Evolutionary conservation across 164 flowering plant genomes (phyloP).

Genomic region (Paratinospora sagittata): DNA sequence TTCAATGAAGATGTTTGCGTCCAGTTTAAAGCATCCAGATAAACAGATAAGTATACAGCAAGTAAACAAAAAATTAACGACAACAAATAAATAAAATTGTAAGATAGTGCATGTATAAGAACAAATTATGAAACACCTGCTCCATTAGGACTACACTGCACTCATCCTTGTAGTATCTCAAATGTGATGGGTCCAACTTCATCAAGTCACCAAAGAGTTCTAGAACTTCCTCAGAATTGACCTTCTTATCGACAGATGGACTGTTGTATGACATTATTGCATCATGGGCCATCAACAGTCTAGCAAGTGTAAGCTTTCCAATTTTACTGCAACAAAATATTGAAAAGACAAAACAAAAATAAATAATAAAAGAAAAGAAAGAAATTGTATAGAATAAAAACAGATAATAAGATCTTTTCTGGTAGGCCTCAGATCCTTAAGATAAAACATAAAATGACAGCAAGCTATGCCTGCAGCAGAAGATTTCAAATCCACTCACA

Average conservation of each 20-base stretch:
- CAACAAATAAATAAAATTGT: neutral
- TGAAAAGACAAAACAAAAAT: neutral
- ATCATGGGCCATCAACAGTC: slow-evolving; percentile 61
- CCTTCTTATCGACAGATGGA: slow-evolving; percentile 20
- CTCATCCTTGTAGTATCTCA: slow-evolving; percentile 62
- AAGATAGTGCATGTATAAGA: neutral
- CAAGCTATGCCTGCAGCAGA: neutral
- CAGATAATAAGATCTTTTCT: neutral
- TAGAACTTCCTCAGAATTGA: slow-evolving; percentile 55
- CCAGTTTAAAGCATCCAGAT: too few relatives aligned
- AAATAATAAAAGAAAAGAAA: neutral
- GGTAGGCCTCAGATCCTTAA: too few relatives aligned
- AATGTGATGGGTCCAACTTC: slow-evolving; percentile 67
- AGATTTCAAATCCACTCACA: neutral
- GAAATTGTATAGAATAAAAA: slow-evolving; percentile 1
- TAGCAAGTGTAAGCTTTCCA: slow-evolving; percentile 86
- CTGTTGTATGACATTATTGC: slow-evolving; percentile 25
- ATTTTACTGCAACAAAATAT: slow-evolving; percentile 55
- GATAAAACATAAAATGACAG: too few relatives aligned
- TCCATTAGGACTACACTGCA: slow-evolving; percentile 52
- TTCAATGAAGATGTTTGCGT: too few relatives aligned
- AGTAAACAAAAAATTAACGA: too few relatives aligned
- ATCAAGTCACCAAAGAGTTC: slow-evolving; percentile 52
- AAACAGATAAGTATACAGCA: too few relatives aligned
- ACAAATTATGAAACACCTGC: slow-evolving; percentile 41